Evolutionary conservation across 2,329 filamentous ascomycete species (phyloP), one percentile per base, ranked within the genome.

Genomic region (Xylariaceae sp.): DNA sequence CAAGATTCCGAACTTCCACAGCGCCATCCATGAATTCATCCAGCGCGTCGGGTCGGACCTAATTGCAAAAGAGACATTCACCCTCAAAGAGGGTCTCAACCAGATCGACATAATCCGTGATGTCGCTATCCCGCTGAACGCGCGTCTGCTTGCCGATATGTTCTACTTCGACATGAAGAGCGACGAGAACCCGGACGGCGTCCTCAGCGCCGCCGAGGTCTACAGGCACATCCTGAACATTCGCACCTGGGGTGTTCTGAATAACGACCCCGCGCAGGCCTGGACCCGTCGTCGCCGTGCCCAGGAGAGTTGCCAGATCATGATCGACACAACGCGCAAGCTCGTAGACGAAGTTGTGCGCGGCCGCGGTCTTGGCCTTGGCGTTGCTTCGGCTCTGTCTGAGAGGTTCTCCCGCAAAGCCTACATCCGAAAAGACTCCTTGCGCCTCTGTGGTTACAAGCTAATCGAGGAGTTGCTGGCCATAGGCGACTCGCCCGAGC

Each of bases 91-190:
- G 29, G 72, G 70, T 0, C 68, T 76, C 1, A 64, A 70, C 53
- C 74, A 77, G 58, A 64, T 77, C 23, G 75, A 77, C 41, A 57
- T 77, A 16, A 68, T 77, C 47, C 73, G 75, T 10, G 81, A 85
- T 42, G 78, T 87, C 11, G 81, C 81, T 13, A 84, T 86, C 55
- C 80, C 85, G 9, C 72, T 81, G 1, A 83, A 82, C 4, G 77
- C 82, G 2, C 72, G 78, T 36, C 78, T 82, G 63, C 74, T 84
- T 1, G 77, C 81, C 0, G 79, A 84, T 35, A 70, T 82, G 10
- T 83, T 85, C 66, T 82, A 81, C 46, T 72, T 85, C 27, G 84
- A 85, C 3, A 62, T 87, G 24, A 81, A 82, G 59, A 80, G 78
- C 0, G 69, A 75, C 0, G 75, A 83, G 60, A 77, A 80, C 16